Evolutionary conservation across 495 filamentous ascomycete species (phyloP).

Genomic region (Wilcoxina mikolae): DNA sequence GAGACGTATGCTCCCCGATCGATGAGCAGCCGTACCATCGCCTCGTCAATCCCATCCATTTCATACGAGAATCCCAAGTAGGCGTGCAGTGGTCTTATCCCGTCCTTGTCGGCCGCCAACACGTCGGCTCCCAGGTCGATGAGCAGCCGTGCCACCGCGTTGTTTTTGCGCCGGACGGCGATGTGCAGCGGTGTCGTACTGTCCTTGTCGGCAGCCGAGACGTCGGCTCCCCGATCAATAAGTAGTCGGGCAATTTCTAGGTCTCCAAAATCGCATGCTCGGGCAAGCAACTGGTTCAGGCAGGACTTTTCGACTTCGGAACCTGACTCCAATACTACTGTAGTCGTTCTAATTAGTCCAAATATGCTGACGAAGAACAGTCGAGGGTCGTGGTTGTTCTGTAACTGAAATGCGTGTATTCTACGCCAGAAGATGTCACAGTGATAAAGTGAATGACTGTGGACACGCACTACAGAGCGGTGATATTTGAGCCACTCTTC

Average conservation of each 20-base stretch:
- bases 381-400: not conserved
- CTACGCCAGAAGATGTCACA: not conserved
- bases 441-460: not conserved
- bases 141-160: not conserved
- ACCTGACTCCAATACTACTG: not conserved
- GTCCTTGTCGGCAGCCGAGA: not conserved
- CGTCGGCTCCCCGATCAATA: not conserved
- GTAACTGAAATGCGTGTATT: not conserved
- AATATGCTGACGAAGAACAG: not conserved
- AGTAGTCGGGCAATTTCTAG: not conserved
- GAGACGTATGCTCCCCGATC: not conserved
- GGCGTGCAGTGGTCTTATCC: constrained; percentile 1
- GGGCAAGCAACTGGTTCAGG: not conserved
- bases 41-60: too few relatives aligned
- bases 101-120: not conserved
- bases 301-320: not conserved
- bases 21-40: too few relatives aligned
- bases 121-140: not conserved
- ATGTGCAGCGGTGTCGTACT: not conserved
- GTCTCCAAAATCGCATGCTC: not conserved
- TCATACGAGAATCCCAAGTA: too few relatives aligned
- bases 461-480: not conserved
- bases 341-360: not conserved
- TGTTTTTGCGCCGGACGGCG: not conserved
- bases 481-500: not conserved